Evolutionary conservation across 768 basidiomycete species (phyloP).

Genomic region (Podaxis pistillaris): DNA sequence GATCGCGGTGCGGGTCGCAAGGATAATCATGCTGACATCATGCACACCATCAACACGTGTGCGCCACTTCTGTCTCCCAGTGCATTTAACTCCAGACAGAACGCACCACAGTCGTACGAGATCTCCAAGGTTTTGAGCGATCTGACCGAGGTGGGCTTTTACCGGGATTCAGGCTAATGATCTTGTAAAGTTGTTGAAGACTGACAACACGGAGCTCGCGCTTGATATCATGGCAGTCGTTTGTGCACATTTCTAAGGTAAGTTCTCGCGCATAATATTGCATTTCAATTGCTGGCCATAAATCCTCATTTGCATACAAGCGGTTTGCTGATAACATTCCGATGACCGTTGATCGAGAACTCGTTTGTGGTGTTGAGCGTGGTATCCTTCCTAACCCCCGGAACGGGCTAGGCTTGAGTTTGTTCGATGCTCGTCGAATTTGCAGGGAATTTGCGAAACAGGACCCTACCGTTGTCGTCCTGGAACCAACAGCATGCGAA

Average conservation of each 20-base stretch:
- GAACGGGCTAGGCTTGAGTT: constrained; percentile 51
- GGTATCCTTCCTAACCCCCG: constrained; percentile 45
- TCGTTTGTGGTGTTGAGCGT: constrained; percentile 50
- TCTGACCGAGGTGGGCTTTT: constrained; percentile 39
- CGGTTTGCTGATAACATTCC: constrained; percentile 58
- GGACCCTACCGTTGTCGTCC: constrained; percentile 30
- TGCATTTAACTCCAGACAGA: constrained; percentile 6
- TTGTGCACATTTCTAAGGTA: constrained; percentile 75
- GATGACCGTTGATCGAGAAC: constrained; percentile 52
- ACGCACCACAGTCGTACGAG: constrained; percentile 6
- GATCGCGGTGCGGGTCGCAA: constrained; percentile 44
- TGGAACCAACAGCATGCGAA: no score
- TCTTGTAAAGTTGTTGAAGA: constrained; percentile 46
- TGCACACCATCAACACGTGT: constrained; percentile 22
- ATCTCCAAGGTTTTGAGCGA: constrained; percentile 33
- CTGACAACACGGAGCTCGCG: constrained; percentile 53
- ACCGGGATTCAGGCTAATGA: constrained; percentile 38
- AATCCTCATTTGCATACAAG: constrained; percentile 51
- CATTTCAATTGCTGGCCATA: neutral
- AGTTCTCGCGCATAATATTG: neutral
- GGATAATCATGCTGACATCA: constrained; percentile 25
- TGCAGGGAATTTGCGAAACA: constrained; percentile 57
- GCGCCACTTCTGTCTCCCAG: neutral
- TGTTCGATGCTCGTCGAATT: constrained; percentile 42
- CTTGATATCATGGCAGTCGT: constrained; percentile 70